Percentiles rank a stretch among this genome's conserved stretches.
Conservation (phyloP, 2,329 filamentous ascomycete genomes). For the Allantophomopsis lycopodina region DNA sequence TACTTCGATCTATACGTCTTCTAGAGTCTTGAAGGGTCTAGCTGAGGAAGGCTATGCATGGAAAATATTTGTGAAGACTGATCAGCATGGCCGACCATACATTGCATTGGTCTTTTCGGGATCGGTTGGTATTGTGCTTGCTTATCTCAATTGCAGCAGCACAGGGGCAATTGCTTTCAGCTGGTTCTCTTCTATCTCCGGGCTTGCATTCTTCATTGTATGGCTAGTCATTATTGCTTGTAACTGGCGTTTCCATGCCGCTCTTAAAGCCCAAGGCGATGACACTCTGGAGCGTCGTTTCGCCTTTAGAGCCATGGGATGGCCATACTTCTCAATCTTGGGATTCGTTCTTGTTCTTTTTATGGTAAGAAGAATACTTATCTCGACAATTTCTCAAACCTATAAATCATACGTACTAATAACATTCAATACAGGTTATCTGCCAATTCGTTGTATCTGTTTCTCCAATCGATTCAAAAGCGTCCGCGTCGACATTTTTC, state of each 20-base stretch:
- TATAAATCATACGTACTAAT: background rate
- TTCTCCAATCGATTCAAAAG: constrained; percentile 26
- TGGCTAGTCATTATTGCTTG: constrained; percentile 50
- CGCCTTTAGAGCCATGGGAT: constrained; percentile 35
- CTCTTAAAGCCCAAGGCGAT: constrained; percentile 25
- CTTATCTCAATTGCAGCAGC: constrained; percentile 47
- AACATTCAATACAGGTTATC: constrained; percentile 26
- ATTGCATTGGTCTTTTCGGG: constrained; percentile 34
- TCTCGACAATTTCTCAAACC: too few species aligned
- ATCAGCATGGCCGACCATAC: constrained; percentile 37
- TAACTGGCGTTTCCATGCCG: constrained; percentile 46
- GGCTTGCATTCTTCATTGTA: constrained; percentile 50
- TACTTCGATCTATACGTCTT: constrained; percentile 41
- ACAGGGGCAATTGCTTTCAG: constrained; percentile 45
- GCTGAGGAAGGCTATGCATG: constrained; percentile 43
- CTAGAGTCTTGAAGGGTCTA: constrained; percentile 39
- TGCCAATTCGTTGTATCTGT: constrained; percentile 57
- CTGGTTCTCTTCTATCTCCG: constrained; percentile 57
- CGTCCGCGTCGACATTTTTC: constrained; percentile 39
- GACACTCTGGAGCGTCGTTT: background rate
- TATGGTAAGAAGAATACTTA: constrained; percentile 24
- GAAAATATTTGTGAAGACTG: constrained; percentile 36
- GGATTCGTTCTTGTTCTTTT: constrained; percentile 47
- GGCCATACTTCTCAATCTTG: constrained; percentile 40
- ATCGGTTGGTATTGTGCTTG: constrained; percentile 38